These are phyloP conservation scores for Aspergillus terreus DNA, from an alignment of 2,329 filamentous ascomycete species.

Conservation along the genomic window DNA sequence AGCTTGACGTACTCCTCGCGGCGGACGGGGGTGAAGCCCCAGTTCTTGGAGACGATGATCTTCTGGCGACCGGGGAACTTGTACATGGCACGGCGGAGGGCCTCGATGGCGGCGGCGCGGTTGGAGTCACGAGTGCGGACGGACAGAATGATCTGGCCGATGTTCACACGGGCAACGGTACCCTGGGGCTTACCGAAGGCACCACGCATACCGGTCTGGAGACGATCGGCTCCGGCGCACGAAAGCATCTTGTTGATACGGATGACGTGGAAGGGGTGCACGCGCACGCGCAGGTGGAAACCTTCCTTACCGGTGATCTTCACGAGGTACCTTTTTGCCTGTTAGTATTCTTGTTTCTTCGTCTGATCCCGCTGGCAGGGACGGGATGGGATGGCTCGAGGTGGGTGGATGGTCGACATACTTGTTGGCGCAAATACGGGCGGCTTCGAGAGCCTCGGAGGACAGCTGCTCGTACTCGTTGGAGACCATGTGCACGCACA, in stretches of 20 bases:
- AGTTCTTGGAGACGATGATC: conserved; percentile 99
- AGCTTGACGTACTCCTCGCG: conserved; percentile 96
- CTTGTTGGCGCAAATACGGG: conserved; percentile 99
- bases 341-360: not conserved
- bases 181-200: conserved; percentile 99
- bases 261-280: conserved; percentile 99
- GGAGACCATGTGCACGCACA: conserved; percentile 98
- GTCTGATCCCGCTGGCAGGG: not conserved
- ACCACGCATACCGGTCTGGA: conserved; percentile 99
- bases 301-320: conserved; percentile 67
- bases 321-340: conserved; percentile 56
- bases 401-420: conserved; percentile 39
- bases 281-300: conserved; percentile 71
- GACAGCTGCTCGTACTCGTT: conserved; percentile 99
- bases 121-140: conserved; percentile 94
- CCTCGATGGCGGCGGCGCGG: conserved; percentile 92
- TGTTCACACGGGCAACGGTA: conserved; percentile 99
- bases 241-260: conserved; percentile 99
- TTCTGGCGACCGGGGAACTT: conserved; percentile 99
- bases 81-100: conserved; percentile 98
- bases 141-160: conserved; percentile 97
- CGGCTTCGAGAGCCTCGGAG: conserved; percentile 98
- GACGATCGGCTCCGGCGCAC: conserved; percentile 99
- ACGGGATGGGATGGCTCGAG: not conserved
- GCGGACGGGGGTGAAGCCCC: conserved; percentile 98